Base-by-base conservation (phyloP, 805 yeast genomes). In the Komagataella pastoris region DNA sequence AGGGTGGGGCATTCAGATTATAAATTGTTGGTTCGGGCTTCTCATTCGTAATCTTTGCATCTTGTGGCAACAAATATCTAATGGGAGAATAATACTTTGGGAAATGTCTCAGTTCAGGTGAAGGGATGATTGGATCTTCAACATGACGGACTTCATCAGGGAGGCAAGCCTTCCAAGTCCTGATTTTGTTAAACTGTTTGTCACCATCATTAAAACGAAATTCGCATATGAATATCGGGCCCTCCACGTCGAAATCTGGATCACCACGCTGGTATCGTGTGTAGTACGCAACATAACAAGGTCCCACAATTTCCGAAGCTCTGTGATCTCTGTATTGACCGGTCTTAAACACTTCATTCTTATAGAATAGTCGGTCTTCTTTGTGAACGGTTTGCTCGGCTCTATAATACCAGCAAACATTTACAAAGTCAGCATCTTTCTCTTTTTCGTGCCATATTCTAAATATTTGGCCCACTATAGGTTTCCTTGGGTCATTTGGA, bases 361-460 rank as follows among this genome's bases (percentile, higher is more conserved):
- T 88, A 68, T 86, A 88, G 65, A 93, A 93, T 52, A 89, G 69
- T 61, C 96, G 75, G 67, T 93, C 98, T 47, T 76, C 84, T 59
- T 95, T 78, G 66, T 93, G 99, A 47, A 93, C 95, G 0, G 99
- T 93, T 74, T 95, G 97, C 65, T 93, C 98, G 1, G 99, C 97
- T 58, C 98, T 80, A 61, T 88, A 85, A 67, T 91, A 93, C 99
- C 98, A 93, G 71, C 98, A 93, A 45, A 88, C 96, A 64, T 93
- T 91, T 62, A 90, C 77, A 81, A 90, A 90, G 54, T 83, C 78
- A 59, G 83, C 81, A 7, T 80, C 79, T 52, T 90, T 95, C 56
- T 89, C 95, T 17, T 74, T 71, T 5, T 76, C 71, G n/a, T 80
- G 75, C 99, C 99, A 93, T 55, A 93, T 77, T 60, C 96, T 77